Percentiles rank a stretch among this genome's conserved stretches.
Evolutionary conservation across 2,329 filamentous ascomycete genomes (phyloP).

Genomic region (Huntiella abstrusa): DNA sequence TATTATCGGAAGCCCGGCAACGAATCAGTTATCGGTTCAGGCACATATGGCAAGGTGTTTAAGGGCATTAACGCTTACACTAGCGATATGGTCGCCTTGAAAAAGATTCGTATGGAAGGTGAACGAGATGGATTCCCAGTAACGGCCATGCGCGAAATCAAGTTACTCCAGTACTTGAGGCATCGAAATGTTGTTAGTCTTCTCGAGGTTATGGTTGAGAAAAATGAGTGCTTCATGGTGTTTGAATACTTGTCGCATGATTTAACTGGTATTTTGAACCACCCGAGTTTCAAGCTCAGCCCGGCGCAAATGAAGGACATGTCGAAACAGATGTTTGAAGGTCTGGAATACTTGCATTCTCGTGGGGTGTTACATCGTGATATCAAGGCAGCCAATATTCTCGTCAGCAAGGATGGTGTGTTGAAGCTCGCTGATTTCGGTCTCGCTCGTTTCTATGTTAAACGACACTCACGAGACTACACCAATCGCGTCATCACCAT

Average conservation of each 20-base stretch:
- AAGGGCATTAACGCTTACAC: conserved; percentile 90
- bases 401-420: conserved; percentile 75
- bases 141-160: conserved; percentile 79
- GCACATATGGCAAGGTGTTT: conserved; percentile 91
- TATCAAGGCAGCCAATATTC: conserved; percentile 94
- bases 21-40: conserved; percentile 86
- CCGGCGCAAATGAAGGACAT: conserved; percentile 80
- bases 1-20: conserved; percentile 95
- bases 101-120: conserved; percentile 85
- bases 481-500: conserved; percentile 98
- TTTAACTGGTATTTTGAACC: conserved; percentile 82
- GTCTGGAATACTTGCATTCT: conserved; percentile 80
- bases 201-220: conserved; percentile 92
- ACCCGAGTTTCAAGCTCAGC: conserved; percentile 76
- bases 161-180: conserved; percentile 69
- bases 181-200: conserved; percentile 69
- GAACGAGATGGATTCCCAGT: conserved; percentile 83
- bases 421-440: conserved; percentile 94
- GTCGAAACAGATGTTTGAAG: conserved; percentile 81
- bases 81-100: conserved; percentile 63
- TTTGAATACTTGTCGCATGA: conserved; percentile 97
- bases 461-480: conserved; percentile 78
- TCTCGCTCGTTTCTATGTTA: conserved; percentile 87
- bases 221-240: conserved; percentile 98
- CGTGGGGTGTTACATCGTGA: conserved; percentile 90